Evolutionary conservation across 148 eudicot species (phyloP).

Genomic region (Linanthus parryae): DNA sequence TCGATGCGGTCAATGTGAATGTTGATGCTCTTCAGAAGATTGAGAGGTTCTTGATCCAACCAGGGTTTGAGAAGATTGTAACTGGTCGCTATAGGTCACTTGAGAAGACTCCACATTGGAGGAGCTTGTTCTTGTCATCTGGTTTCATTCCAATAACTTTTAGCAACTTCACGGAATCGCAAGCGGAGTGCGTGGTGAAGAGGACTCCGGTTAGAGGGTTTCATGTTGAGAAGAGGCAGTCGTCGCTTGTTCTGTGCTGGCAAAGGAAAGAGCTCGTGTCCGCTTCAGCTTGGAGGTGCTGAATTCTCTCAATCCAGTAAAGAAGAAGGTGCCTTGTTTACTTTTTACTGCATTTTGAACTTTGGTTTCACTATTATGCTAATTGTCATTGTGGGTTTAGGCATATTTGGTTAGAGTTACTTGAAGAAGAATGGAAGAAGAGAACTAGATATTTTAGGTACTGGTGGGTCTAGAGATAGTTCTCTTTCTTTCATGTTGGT

Average conservation of each 20-base stretch:
- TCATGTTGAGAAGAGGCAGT: slow-evolving; percentile 76
- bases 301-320: background rate
- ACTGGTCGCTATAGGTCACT: slow-evolving; percentile 54
- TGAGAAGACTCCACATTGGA: slow-evolving; percentile 86
- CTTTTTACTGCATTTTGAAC: slow-evolving; percentile 13
- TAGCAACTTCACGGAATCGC: slow-evolving; percentile 84
- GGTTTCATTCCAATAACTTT: slow-evolving; percentile 60
- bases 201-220: slow-evolving; percentile 76
- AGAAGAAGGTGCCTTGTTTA: too few species aligned
- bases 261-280: slow-evolving; percentile 79
- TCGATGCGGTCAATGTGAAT: slow-evolving; percentile 72
- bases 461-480: too few species aligned
- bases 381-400: slow-evolving; percentile 25
- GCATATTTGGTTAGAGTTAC: too few species aligned
- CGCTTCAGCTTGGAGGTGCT: slow-evolving; percentile 92
- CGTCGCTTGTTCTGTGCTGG: slow-evolving; percentile 82
- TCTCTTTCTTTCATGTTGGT: too few species aligned
- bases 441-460: slow-evolving; percentile 15
- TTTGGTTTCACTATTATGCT: slow-evolving; percentile 18
- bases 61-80: slow-evolving; percentile 60
- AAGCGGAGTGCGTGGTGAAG: slow-evolving; percentile 82
- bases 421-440: too few species aligned
- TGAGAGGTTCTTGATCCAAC: slow-evolving; percentile 77
- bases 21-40: slow-evolving; percentile 59
- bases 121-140: slow-evolving; percentile 54